Evolutionary conservation across 257 asterid genomes (phyloP), one percentile per base, ranked within the genome.

Genomic region (Verbena officinalis): DNA sequence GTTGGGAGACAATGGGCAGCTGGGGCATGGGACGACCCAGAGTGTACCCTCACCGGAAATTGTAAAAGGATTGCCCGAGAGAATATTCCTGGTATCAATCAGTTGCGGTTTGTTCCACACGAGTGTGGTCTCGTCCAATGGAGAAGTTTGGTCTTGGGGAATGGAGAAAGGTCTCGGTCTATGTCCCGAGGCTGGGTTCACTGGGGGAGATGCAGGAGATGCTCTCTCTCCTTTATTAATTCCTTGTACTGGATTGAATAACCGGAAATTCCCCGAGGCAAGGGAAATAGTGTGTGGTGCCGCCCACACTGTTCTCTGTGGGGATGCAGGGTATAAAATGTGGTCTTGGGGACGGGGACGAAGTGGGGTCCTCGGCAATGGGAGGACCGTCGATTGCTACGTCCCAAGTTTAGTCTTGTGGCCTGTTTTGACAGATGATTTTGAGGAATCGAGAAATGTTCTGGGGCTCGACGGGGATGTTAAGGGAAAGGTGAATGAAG

Each of bases 291-390:
- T 69, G 4, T 92, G 98, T 74, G 98, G 98, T 71, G 98, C 96
- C 3, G 98, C 98, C 64, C 98, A 92, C 71, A 92, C 98, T 3
- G 83, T 92, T 70, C 87, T 89, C 69, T 77, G 85, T 53, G 77
- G 86, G 3, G 88, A 87, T 69, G 73, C 78, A 7, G 96, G 97
- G 36, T 78, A 70, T 70, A 92, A 80, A 66, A 73, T 92, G 40
- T 92, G 97, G 97, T 79, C 97, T 17, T 92, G 98, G 98, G 98
- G 98, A 24, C 69, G 98, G 78, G 98, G 98, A 45, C 70, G 82
- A 49, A 89, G 96, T 66, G 98, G 98, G 13, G 98, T 80, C 48
- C 96, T 92, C 27, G 96, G 96, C 65, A 89, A 78, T 10, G 97
- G 93, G 8, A 72, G 49, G 71, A 65, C 72, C 2, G 70, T 42